Base-by-base conservation (phyloP, 495 filamentous ascomycete genomes). In the Saxophila tyrrhenica region DNA sequence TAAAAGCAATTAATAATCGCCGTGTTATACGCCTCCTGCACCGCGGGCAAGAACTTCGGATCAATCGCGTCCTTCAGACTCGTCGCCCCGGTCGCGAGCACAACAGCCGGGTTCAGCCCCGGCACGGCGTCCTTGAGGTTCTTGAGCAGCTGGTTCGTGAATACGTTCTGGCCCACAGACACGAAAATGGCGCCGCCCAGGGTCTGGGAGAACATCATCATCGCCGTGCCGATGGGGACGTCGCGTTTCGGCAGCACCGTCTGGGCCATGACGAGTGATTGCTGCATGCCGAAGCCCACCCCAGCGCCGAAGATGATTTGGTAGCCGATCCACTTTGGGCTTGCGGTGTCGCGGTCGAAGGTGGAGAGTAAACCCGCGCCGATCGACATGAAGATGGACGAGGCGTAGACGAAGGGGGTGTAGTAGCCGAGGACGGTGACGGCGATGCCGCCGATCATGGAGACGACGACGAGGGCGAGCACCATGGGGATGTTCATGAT, bases 401-500 rank as follows among this genome's bases (percentile, higher is more conserved):
- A 75, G 21, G 72, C 50, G 48, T 86, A 72, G 74, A 91, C 82
- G 62, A 82, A 85, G 0, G 86, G 86, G 0, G 80, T 77, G 69
- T 90, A 90, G 68, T 91, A 88, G 2, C 89, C 87, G 39, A 81
- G 64, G 0, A 70, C 60, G 1, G 80, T 80, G 50, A 88, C 77
- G 7, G 75, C 56, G 1, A 66, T 70, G n/a, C 89, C 87, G 0
- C 75, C 67, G 1, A 80, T 20, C 15, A 94, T 72, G 1, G 80
- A 79, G 39, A 75, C 62, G 19, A 90, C 45, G 16, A 86, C 80
- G 2, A 81, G 66, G 25, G n/a, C 29, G n/a, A 91, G 72, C 19
- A 94, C 77, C 67, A 86, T 73, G 0, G 89, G 89, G 11, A 95
- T 69, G 56, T 82, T 86, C 67, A 79, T 78, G 64, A 94, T 84